Evolutionary conservation across 176 grass and related monocot species (phyloP), one percentile per base, ranked within the genome.

Genomic region (barley (Hordeum vulgare)): DNA sequence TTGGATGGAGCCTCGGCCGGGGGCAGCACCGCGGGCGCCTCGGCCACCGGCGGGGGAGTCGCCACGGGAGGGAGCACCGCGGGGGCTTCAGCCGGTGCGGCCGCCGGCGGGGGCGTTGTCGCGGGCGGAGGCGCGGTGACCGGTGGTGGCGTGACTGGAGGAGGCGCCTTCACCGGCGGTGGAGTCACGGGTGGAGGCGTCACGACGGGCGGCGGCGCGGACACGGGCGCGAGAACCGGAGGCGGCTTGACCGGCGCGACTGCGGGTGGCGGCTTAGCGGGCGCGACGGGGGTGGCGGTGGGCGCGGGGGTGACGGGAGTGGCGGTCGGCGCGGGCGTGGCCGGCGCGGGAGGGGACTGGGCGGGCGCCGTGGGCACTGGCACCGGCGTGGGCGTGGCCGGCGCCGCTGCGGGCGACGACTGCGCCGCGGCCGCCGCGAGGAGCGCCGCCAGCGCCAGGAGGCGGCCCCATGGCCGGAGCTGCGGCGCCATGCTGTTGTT

Each of bases 1-100:
- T 89, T 87, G 25, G 81, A 68, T 15, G 95, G 95, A 1, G 92
- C 90, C 37, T 94, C 75, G 2, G 88, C 90, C 1, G 85, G 91
- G 1, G 87, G 71, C 27, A 86, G 18, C 81, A 54, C 47, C 0
- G 85, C 88, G 4, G 93, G 88, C 24, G 89, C 58, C 24, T 81
- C 76, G 9, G 84, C 60, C 1, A 82, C 77, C 1, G 91, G 91
- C 13, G 88, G 79, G 15, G 88, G 89, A 7, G 83, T 51, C 9
- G 83, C 37, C 20, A 81, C 47, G 6, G 85, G 26, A 7, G 85
- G 58, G 23, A 81, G 37, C 76, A 44, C 10, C 3, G 87, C 87
- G 1, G 93, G 88, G 13, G 86, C 74, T 25, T 80, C 82, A 1
- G 71, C 68, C 1, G 85, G 66, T 0, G 81, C 24, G 7, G 84